Conservation (phyloP, 1,284 basidiomycete species). For the Heterobasidion parviporum region DNA sequence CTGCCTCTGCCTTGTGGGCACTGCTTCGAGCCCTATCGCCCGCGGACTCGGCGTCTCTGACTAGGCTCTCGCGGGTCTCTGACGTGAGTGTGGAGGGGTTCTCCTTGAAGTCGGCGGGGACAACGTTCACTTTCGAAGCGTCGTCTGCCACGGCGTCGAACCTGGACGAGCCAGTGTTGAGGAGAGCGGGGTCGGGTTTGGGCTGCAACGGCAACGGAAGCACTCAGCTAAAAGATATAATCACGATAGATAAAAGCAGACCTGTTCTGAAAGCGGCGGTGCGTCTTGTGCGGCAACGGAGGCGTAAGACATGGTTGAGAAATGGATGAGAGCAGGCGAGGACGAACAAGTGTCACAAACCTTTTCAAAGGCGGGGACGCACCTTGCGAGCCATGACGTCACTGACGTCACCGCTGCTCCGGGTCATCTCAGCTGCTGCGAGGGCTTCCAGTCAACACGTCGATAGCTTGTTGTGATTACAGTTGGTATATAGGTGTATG, state of each 20-base stretch:
- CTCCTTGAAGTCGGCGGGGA: constrained; percentile 39
- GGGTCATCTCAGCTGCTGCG: not conserved
- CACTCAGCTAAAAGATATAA: not conserved
- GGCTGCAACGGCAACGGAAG: constrained; percentile 32
- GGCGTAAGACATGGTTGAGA: constrained; percentile 54
- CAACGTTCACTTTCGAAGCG: constrained; percentile 45
- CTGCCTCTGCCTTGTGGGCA: constrained; percentile 41
- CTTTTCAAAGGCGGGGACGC: too few relatives aligned
- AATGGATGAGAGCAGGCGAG: too few relatives aligned
- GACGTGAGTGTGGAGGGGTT: constrained; percentile 37
- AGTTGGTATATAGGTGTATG: not conserved
- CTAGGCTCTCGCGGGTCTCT: constrained; percentile 14
- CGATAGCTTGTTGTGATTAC: too few relatives aligned
- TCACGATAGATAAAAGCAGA: constrained; percentile 10
- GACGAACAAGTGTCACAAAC: too few relatives aligned
- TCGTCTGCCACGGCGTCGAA: constrained; percentile 31
- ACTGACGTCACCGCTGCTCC: not conserved
- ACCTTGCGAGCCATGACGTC: not conserved
- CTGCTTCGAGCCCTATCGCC: constrained; percentile 14
- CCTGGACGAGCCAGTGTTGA: constrained; percentile 36
- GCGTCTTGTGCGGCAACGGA: constrained; percentile 51
- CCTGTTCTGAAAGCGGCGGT: constrained; percentile 38
- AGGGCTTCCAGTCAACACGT: too few relatives aligned
- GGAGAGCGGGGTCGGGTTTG: constrained; percentile 50
- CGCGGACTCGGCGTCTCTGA: constrained; percentile 7